A percentile compares a stretch with the other conserved stretches of the same genome.
Evolutionary conservation across 495 filamentous ascomycete species (phyloP).

Genomic region (Recurvomyces mirabilis): DNA sequence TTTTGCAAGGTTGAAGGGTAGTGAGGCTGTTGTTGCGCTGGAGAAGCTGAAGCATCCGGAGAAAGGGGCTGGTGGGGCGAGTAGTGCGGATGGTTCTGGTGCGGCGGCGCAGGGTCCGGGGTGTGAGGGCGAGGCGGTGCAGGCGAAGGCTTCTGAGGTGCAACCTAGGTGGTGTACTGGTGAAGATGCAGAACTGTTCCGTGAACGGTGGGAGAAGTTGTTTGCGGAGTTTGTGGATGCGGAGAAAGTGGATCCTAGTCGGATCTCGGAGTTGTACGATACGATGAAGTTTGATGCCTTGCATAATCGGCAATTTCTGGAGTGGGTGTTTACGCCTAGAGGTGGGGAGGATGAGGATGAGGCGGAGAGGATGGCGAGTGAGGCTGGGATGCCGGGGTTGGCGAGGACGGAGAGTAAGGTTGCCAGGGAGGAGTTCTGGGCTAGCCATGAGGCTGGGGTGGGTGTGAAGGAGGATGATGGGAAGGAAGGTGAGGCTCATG

Average conservation of each 20-base stretch:
- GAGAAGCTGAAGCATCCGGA: conserved; percentile 18
- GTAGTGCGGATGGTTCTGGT: conserved; percentile 25
- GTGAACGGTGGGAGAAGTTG: conserved; percentile 95
- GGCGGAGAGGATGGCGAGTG: conserved; percentile 8
- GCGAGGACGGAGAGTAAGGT: conserved; percentile 7
- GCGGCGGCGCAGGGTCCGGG: conserved; percentile 34
- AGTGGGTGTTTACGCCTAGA: conserved; percentile 90
- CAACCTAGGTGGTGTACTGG: conserved; percentile 93
- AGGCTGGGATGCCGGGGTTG: neutral
- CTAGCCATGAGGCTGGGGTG: conserved; percentile 6
- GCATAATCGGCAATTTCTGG: conserved; percentile 92
- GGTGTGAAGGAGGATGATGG: conserved; percentile 2
- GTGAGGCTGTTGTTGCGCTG: conserved; percentile 7
- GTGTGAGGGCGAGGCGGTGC: neutral
- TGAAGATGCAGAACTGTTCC: conserved; percentile 89
- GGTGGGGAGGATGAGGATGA: conserved; percentile 56
- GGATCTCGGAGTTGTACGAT: conserved; percentile 94
- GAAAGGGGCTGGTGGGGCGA: conserved; percentile 32
- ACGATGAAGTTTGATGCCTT: conserved; percentile 99
- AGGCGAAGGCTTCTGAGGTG: conserved; percentile 45
- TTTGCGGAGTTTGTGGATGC: conserved; percentile 93
- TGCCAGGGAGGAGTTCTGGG: conserved; percentile 12
- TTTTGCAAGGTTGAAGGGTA: conserved; percentile 51
- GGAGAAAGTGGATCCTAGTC: conserved; percentile 95
- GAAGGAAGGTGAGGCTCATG: neutral